phyloP scores from a whole-genome alignment of 768 basidiomycete species.

The Lepiota brunneoincarnata region DNA sequence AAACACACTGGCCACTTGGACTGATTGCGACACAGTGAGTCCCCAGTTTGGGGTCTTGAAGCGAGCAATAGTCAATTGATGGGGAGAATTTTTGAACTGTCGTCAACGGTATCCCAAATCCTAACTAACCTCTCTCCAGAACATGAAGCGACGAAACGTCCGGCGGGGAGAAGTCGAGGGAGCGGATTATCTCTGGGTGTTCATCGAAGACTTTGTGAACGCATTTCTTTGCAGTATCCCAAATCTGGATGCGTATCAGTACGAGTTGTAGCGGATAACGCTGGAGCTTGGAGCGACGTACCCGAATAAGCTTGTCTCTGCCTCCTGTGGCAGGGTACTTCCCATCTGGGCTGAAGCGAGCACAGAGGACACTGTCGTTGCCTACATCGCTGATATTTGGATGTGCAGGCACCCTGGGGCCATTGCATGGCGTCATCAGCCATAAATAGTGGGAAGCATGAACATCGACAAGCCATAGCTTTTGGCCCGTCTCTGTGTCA shows the following conservation, averaged over 20 bases:
- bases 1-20: constrained; percentile 64
- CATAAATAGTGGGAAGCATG: background rate
- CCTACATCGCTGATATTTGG: constrained; percentile 66
- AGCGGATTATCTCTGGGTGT: constrained; percentile 88
- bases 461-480: constrained; percentile 67
- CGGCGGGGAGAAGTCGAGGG: constrained; percentile 85
- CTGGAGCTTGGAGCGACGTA: too few relatives aligned
- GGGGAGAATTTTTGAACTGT: constrained; percentile 34
- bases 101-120: constrained; percentile 36
- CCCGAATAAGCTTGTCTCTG: constrained; percentile 86
- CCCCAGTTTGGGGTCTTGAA: constrained; percentile 46
- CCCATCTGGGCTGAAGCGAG: constrained; percentile 87
- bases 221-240: constrained; percentile 78
- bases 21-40: constrained; percentile 74
- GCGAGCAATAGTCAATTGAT: constrained; percentile 41
- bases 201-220: constrained; percentile 79
- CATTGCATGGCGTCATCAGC: background rate
- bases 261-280: constrained; percentile 40
- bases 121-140: constrained; percentile 59
- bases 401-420: constrained; percentile 68
- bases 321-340: constrained; percentile 89
- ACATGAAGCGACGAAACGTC: constrained; percentile 81
- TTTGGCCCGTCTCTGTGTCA: constrained; percentile 83
- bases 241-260: constrained; percentile 51
- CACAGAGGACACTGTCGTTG: constrained; percentile 91